A percentile compares a stretch with the other conserved stretches of the same genome.
These are phyloP conservation scores for Aplosporella prunicola DNA, from an alignment of 2,329 filamentous ascomycete genomes.

Conservation along the genomic window DNA sequence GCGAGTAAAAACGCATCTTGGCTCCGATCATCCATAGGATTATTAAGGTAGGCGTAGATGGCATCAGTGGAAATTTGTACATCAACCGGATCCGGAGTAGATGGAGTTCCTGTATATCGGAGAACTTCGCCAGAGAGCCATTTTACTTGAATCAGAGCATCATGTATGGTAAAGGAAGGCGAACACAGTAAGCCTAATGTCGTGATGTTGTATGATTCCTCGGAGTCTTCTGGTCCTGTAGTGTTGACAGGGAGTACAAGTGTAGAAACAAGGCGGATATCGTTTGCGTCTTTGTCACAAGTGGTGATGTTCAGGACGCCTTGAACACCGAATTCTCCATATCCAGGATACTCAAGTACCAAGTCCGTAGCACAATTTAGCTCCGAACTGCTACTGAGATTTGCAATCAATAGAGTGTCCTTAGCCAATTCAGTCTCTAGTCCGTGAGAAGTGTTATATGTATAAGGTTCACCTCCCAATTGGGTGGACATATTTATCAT, in stretches of 20 bases:
- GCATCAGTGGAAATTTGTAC: slow-evolving; percentile 3
- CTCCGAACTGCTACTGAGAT: slow-evolving; percentile 1
- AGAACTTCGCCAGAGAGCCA: slow-evolving; percentile 1
- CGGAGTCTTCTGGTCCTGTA: neutral
- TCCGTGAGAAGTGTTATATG: no score
- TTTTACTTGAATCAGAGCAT: slow-evolving; percentile 2
- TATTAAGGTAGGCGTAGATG: slow-evolving; percentile 7
- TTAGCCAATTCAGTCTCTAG: no score
- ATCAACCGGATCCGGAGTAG: neutral
- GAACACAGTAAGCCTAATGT: slow-evolving; percentile 3
- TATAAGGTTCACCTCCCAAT: no score
- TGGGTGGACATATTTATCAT: neutral
- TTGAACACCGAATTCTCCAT: neutral
- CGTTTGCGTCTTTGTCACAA: neutral
- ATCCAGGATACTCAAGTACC: neutral
- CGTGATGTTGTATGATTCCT: neutral
- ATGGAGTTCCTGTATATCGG: neutral
- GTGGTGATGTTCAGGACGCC: slow-evolving; percentile 2
- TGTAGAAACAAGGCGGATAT: neutral
- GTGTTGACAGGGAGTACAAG: neutral
- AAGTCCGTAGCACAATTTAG: slow-evolving; percentile 2
- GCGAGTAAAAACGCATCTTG: slow-evolving; percentile 3
- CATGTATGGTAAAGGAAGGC: neutral
- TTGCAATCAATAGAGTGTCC: neutral
- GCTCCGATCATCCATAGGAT: slow-evolving; percentile 4